Evolutionary conservation across 2,329 filamentous ascomycete genomes (phyloP).

Genomic region (Gremmenia infestans): DNA sequence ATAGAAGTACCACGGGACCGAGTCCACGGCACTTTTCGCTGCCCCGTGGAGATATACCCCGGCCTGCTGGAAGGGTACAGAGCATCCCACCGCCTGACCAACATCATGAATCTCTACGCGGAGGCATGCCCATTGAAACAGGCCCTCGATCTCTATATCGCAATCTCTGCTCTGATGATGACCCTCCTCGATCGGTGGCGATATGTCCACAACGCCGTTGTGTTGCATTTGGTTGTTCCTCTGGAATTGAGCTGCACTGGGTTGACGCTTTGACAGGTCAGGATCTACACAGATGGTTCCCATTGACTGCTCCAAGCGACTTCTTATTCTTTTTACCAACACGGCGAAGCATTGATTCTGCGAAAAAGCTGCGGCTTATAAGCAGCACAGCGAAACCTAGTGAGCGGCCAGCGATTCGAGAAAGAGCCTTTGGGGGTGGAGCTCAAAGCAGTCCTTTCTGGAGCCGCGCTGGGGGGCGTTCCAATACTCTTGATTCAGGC

Average conservation of each 20-base stretch:
- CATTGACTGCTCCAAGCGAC: conserved; percentile 48
- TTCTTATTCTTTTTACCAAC: conserved; percentile 56
- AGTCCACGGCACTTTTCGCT: conserved; percentile 11
- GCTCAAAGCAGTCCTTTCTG: conserved; percentile 24
- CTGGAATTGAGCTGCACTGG: conserved; percentile 60
- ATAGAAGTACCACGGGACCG: conserved; percentile 2
- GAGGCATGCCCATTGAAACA: conserved; percentile 30
- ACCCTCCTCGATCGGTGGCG: conserved; percentile 59
- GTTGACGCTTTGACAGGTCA: conserved; percentile 42
- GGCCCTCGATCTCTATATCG: conserved; percentile 32
- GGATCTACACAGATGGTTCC: conserved; percentile 51
- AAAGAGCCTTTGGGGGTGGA: conserved; percentile 24
- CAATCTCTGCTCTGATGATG: conserved; percentile 55
- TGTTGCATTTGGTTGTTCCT: conserved; percentile 59
- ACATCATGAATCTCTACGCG: not conserved
- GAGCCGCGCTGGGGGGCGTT: conserved; percentile 17
- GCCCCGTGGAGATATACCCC: conserved; percentile 4
- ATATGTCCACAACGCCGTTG: conserved; percentile 61
- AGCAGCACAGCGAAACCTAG: conserved; percentile 50
- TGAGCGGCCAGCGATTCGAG: conserved; percentile 24
- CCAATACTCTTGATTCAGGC: conserved; percentile 8
- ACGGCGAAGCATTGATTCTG: conserved; percentile 45
- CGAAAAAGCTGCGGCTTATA: conserved; percentile 55
- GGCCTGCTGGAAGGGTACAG: conserved; percentile 1
- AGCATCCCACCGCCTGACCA: conserved; percentile 8